phyloP scores from a whole-genome alignment of 495 filamentous ascomycete genomes.

The Penicillium turbatum region DNA sequence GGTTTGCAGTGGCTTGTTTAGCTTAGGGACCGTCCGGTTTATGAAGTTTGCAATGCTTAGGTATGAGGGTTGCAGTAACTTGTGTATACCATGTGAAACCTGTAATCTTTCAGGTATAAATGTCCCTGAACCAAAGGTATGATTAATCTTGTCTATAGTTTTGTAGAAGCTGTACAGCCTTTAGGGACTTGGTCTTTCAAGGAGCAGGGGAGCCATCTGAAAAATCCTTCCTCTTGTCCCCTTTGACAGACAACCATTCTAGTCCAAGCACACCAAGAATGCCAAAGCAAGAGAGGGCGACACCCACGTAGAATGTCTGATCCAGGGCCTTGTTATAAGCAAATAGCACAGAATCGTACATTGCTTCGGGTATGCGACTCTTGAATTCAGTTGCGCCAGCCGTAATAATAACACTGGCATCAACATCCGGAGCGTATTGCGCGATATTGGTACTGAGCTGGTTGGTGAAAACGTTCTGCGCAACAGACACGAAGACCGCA shows the following conservation, averaged over 20 bases:
- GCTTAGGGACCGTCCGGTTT: no score
- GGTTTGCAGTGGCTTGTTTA: no score
- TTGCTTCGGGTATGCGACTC: neutral
- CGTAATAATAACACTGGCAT: neutral
- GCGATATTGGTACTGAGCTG: neutral
- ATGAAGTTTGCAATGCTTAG: no score
- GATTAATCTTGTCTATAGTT: no score
- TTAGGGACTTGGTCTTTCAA: no score
- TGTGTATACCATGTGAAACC: no score
- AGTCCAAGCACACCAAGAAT: neutral
- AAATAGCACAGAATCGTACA: neutral
- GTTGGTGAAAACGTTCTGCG: neutral
- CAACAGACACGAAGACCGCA: neutral
- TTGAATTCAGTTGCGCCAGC: neutral
- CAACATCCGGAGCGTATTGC: neutral
- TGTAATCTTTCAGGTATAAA: no score
- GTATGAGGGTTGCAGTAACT: no score
- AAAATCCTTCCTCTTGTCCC: neutral
- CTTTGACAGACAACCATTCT: neutral
- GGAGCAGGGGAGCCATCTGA: neutral
- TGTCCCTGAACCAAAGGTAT: no score
- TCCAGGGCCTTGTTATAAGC: neutral
- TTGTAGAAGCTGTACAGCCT: no score
- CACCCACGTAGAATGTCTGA: neutral
- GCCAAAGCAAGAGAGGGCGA: neutral